These are phyloP conservation scores for Candida frijolesensis DNA, from an alignment of 1,139 yeast genomes.

Conservation along the genomic window DNA sequence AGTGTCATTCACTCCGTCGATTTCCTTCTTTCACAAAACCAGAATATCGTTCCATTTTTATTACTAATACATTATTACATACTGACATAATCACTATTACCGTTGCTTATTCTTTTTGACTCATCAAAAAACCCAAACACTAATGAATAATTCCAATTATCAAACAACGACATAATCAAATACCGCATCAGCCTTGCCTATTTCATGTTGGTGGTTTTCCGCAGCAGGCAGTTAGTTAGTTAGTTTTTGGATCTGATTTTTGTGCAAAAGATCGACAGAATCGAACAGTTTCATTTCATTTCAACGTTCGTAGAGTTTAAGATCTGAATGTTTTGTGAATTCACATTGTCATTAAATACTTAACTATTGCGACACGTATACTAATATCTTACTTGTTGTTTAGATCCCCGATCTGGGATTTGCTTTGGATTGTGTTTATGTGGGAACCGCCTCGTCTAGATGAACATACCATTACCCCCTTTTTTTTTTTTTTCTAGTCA, in stretches of 20 bases:
- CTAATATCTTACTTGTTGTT: not conserved
- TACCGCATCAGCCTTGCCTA: not conserved
- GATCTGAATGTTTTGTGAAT: not conserved
- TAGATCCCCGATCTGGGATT: not conserved
- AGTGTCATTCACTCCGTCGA: not conserved
- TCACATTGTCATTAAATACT: not conserved
- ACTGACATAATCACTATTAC: not conserved
- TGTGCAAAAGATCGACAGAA: too few species aligned
- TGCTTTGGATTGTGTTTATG: too few species aligned
- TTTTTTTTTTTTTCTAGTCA: not conserved
- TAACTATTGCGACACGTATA: too few species aligned
- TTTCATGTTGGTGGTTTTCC: not conserved
- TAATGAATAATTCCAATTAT: not conserved
- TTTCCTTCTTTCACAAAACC: not conserved
- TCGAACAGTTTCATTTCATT: not conserved
- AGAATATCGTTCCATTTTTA: not conserved
- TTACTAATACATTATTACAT: not conserved
- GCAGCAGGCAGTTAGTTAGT: too few species aligned
- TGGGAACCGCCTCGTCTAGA: too few species aligned
- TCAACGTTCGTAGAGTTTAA: conserved; percentile 1
- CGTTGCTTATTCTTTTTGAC: not conserved
- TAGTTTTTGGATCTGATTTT: too few species aligned
- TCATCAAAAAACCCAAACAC: not conserved
- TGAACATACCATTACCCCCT: not conserved
- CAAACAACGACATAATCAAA: not conserved